A percentile compares a stretch with the other conserved stretches of the same genome.
Evolutionary conservation across 768 basidiomycete genomes (phyloP).

Genomic region (Cystobasidium ongulense): DNA sequence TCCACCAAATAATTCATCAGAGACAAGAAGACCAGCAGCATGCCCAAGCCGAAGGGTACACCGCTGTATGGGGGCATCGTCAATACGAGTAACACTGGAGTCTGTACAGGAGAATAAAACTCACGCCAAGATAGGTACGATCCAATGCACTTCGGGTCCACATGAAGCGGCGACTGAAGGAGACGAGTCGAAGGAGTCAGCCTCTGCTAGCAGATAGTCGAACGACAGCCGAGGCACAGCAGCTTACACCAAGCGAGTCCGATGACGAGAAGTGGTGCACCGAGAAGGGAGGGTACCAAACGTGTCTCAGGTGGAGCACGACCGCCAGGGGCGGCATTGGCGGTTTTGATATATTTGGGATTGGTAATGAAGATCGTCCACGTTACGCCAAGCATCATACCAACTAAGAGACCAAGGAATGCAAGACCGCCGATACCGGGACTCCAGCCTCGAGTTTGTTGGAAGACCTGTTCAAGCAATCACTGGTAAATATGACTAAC

Average conservation of each 20-base stretch:
- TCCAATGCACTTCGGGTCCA: slow-evolving; percentile 52
- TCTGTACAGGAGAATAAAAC: neutral
- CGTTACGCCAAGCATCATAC: slow-evolving; percentile 27
- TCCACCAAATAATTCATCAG: slow-evolving; percentile 22
- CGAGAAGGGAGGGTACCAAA: slow-evolving; percentile 46
- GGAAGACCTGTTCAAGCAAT: slow-evolving; percentile 47
- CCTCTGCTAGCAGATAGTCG: neutral
- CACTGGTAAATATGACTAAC: neutral
- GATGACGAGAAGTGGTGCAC: slow-evolving; percentile 45
- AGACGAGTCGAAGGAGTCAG: slow-evolving; percentile 6
- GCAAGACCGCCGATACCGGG: slow-evolving; percentile 48
- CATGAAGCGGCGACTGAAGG: slow-evolving; percentile 36
- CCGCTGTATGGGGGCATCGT: slow-evolving; percentile 2
- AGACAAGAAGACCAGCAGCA: slow-evolving; percentile 31
- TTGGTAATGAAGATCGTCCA: slow-evolving; percentile 42
- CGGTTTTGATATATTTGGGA: slow-evolving; percentile 44
- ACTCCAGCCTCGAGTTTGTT: slow-evolving; percentile 46
- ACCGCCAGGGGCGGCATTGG: slow-evolving; percentile 43
- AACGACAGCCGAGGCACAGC: slow-evolving; percentile 33
- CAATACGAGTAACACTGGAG: neutral
- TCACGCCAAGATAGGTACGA: slow-evolving; percentile 56
- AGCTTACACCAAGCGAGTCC: slow-evolving; percentile 38
- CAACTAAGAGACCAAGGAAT: slow-evolving; percentile 35
- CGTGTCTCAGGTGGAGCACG: slow-evolving; percentile 48
- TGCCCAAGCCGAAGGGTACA: slow-evolving; percentile 27